These are phyloP conservation scores for Gastrodia elata DNA, from an alignment of 106 monocot genomes.

Conservation along the genomic window DNA sequence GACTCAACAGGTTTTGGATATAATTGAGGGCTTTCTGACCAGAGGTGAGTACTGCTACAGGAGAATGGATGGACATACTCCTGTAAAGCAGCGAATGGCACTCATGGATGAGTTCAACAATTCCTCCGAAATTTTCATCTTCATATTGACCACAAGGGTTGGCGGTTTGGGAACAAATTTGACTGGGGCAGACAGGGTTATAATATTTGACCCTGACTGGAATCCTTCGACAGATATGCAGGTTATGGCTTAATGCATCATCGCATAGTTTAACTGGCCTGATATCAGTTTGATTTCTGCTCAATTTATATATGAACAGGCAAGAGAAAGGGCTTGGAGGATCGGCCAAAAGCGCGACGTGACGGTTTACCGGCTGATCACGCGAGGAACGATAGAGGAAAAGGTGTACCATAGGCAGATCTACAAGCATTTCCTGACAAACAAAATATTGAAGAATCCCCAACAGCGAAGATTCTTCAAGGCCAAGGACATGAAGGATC, in stretches of 20 bases:
- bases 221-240: slow-evolving; percentile 99
- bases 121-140: slow-evolving; percentile 67
- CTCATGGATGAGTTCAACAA: slow-evolving; percentile 96
- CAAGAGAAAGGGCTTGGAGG: slow-evolving; percentile 95
- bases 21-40: slow-evolving; percentile 59
- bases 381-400: slow-evolving; percentile 93
- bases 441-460: slow-evolving; percentile 90
- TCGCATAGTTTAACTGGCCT: not conserved
- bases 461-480: slow-evolving; percentile 88
- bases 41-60: slow-evolving; percentile 51
- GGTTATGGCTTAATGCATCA: slow-evolving; percentile 27
- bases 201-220: slow-evolving; percentile 99
- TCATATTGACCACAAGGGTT: slow-evolving; percentile 91
- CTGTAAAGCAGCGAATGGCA: slow-evolving; percentile 82
- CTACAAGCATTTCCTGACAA: slow-evolving; percentile 92
- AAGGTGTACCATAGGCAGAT: slow-evolving; percentile 97
- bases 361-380: slow-evolving; percentile 83
- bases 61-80: slow-evolving; percentile 93
- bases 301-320: slow-evolving; percentile 29
- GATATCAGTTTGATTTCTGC: not conserved
- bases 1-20: slow-evolving; percentile 95
- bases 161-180: slow-evolving; percentile 95
- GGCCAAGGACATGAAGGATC: slow-evolving; percentile 82
- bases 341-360: slow-evolving; percentile 94
- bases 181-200: slow-evolving; percentile 78